Evolutionary conservation across 352 stramenopile species (phyloP), one percentile per base, ranked within the genome.

Genomic region (Phytopythium mirpurense): DNA sequence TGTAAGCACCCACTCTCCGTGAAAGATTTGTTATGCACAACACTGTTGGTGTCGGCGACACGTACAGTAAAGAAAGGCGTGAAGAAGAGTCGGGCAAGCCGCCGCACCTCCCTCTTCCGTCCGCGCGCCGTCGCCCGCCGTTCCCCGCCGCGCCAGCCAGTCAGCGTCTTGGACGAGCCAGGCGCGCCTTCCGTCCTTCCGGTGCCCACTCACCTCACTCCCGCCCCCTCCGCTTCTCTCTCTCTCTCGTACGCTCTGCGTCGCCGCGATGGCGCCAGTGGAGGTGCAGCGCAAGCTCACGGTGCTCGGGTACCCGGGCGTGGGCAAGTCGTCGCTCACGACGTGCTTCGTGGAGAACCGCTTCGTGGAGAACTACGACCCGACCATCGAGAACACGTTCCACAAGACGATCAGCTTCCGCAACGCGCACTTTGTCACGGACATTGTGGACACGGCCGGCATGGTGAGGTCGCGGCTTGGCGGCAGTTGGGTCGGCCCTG

Each of bases 381-480:
- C 95, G 43, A 98, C 95, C 7, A 98, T 98, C 63, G 95, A 98
- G 71, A 97, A 96, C 68, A 98, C 91, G 27, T 96, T 97, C 62
- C 88, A 97, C 75, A 98, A 98, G 77, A 98, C 88, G 10, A 97
- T 98, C 51, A 85, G 91, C 35, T 97, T 98, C 74, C 76, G 87
- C n/a, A 97, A 97, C 63, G 95, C 96, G 21, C 90, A 98, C 70
- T 98, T 98, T 57, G 86, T 95, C 32, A 98, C 93, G 24, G 95
- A 98, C 65, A 98, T 98, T 63, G 92, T 98, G 60, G 95, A 98
- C 67, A 98, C 93, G n/a, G 95, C 95, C 14, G 95, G 95, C 54
- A 98, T 98, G 84, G 84, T 94, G 64, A 24, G 68, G n/a, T n/a
- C n/a, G n/a, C n/a, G n/a, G n/a, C n/a, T n/a, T n/a, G n/a, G n/a